phyloP scores from a whole-genome alignment of 2,329 filamentous ascomycete species.

The Fusarium sarcochroum region DNA sequence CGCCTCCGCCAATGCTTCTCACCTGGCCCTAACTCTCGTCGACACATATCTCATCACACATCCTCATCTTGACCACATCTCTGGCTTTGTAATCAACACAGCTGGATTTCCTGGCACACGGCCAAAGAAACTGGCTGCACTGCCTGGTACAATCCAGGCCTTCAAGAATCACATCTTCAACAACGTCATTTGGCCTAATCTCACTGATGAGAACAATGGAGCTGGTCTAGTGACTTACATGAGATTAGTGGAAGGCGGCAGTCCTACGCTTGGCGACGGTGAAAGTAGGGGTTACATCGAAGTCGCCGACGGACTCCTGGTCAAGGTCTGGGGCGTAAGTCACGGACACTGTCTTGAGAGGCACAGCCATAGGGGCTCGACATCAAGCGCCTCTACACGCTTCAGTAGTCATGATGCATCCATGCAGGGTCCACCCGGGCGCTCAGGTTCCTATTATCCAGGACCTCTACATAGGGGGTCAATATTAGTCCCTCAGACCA shows the following conservation, averaged over 20 bases:
- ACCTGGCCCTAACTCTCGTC: constrained; percentile 84
- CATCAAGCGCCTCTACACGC: constrained; percentile 65
- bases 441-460: constrained; percentile 48
- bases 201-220: constrained; percentile 95
- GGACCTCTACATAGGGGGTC: constrained; percentile 42
- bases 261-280: constrained; percentile 84
- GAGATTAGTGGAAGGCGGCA: constrained; percentile 89
- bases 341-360: constrained; percentile 90
- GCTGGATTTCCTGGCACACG: constrained; percentile 84
- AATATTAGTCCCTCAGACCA: constrained; percentile 52
- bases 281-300: constrained; percentile 88
- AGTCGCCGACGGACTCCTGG: constrained; percentile 88
- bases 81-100: constrained; percentile 93
- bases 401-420: constrained; percentile 65
- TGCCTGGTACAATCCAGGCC: constrained; percentile 90
- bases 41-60: constrained; percentile 95
- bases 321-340: constrained; percentile 88
- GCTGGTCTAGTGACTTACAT: constrained; percentile 93
- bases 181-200: constrained; percentile 96
- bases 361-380: constrained; percentile 73
- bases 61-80: constrained; percentile 95
- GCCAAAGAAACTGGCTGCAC: constrained; percentile 87
- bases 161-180: constrained; percentile 98
- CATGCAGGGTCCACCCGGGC: constrained; percentile 46
- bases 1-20: constrained; percentile 81